Base-by-base conservation (phyloP, 2,329 filamentous ascomycete genomes). In the Ophiocordyceps camponoti-saundersi region DNA sequence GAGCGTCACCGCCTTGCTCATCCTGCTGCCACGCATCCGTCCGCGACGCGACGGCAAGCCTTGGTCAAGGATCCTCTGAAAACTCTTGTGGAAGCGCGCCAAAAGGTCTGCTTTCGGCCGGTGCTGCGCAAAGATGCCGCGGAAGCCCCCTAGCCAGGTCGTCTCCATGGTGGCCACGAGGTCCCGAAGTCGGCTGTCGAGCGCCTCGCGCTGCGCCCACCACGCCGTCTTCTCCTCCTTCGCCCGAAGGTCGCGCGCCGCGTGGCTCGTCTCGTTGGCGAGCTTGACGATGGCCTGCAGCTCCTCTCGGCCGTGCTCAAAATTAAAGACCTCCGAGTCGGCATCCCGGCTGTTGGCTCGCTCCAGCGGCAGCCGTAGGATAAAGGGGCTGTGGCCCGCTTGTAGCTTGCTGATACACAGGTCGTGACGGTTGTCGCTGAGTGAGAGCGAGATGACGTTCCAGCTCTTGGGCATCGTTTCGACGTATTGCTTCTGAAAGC, bases 71-170 rank as follows among this genome's bases (percentile, higher is more conserved):
- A 92, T 82, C 48, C 75, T 76, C 47, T 89, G 75, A 52, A 98
- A 88, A 5, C 76, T 77, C 57, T 76, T 79, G 32, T 87, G 79
- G 59, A 98, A 96, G 29, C 77, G 77, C 6, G 77, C 74, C 30
- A 96, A 66, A 12, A 85, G 67, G 23, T 80, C 72, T 1, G 75
- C 66, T 20, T 82, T 72, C 36, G 73, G 72, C 44, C 69, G 63
- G 46, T 84, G 76, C 47, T 85, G 82, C 1, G 87, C 89, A 58
- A 98, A 90, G n/a, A 98, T 82, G 16, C 90, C 89, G 48, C 80
- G 82, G 71, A 98, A 98, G 0, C 92, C 92, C 44, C 90, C 89
- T 6, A 98, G 76, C 92, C 92, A 98, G 21, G 92, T 80, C 50
- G 85, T 82, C 62, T 98, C 90, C 39, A 98, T 83, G 49, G 87